Evolutionary conservation across 257 asterid genomes (phyloP), one percentile per base, ranked within the genome.

Genomic region (Primulina huaijiensis): DNA sequence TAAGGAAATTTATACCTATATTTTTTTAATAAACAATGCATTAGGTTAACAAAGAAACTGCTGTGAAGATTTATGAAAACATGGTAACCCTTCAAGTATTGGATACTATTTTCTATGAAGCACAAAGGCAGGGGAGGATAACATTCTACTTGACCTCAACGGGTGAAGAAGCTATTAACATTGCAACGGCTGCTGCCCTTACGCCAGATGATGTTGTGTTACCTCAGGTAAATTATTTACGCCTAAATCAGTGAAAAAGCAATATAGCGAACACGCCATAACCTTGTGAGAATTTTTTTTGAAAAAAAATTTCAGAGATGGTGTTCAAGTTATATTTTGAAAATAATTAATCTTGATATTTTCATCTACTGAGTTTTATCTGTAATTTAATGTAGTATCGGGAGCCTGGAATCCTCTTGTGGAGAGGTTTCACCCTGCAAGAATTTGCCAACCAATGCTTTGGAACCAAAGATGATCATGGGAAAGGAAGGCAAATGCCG

Each of bases 401-500:
- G 17, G 99, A 94, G 78, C 88, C 90, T 1, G 99, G 99, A 31
- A 85, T 91, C 68, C 84, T 94, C 35, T 55, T 94, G 68, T 94
- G 99, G 97, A 95, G 96, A 0, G 97, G 97, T 14, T 90, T 83
- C 83, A 82, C 84, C n/a, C 60, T 93, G 17, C 84, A 93, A 81
- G 91, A 89, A 56, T 87, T 90, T 33, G 85, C 97, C 25, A 76
- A 83, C 83, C 99, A 93, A 62, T 83, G 77, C 46, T 93, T 93
- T 6, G 97, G 99, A 43, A 93, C 75, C 68, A 86, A 83, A 69
- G 74, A 77, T 56, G 96, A 86, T 72, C 50, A 61, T 52, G 96
- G 95, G n/a, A 94, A 91, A 83, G 99, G 99, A 50, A 89, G 92
- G 86, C 99, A 94, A 80, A 94, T 94, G 99, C 97, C 99, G 0